Evolutionary conservation across 2,329 filamentous ascomycete genomes (phyloP), one percentile per base, ranked within the genome.

Genomic region (Epichloe typhina): DNA sequence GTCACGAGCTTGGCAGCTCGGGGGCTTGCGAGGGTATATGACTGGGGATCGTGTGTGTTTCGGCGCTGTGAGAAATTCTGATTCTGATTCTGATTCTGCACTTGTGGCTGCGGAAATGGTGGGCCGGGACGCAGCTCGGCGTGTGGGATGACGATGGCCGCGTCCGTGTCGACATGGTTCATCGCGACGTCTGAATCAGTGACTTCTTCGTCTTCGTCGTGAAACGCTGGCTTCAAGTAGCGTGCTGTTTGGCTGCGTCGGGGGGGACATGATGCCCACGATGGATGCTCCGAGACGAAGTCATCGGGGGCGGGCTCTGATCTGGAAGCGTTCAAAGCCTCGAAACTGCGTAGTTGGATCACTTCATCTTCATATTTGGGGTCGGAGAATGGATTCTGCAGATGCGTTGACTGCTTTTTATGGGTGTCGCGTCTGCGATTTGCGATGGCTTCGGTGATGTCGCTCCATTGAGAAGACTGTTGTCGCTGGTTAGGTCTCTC

Each of bases 121-220:
- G 9, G 8, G 8, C 12, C 37, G 8, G 31, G 8, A 13, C 23
- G 33, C 39, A 26, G 9, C 39, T 26, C 19, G 11, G 21, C 48
- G 26, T 19, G 17, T 33, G 42, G 21, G 5, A 37, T 33, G 8
- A 38, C n/a, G 5, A 46, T 19, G 13, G 37, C 23, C 8, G 41
- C 37, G 19, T 17, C 33, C n/a, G 39, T 37, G 17, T 46, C 41
- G 2, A 51, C 53, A 23, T 56, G 59, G 13, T 63, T 53, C 0
- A 62, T 64, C 46, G 65, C 64, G 62, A 62, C 65, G 21, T 64
- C 61, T 2, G 63, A 64, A 46, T 48, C 47, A 4, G 54, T 26
- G 19, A 53, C 55, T 19, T 58, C 50, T 21, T 55, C 55, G 17
- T 62, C 59, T 15, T 57, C 52, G 19, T 53, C 53, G 2, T 48